Conservation (phyloP, 2,329 filamentous ascomycete species). For the Colletotrichum zoysiae region DNA sequence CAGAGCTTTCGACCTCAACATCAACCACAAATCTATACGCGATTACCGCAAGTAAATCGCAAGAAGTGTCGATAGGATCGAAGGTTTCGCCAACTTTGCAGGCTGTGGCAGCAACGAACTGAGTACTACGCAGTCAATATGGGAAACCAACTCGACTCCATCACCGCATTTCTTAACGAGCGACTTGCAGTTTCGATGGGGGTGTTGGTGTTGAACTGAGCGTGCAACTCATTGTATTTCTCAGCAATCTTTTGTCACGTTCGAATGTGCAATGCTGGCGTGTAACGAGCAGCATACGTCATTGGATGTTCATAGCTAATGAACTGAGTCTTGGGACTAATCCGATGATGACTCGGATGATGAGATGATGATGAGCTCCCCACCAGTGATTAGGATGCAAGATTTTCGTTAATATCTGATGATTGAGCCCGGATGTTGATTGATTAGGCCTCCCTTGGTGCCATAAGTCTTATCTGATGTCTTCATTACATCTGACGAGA, state of each 20-base stretch:
- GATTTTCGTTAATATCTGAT: not conserved
- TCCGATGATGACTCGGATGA: not conserved
- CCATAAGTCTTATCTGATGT: not conserved
- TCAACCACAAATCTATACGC: slow-evolving; percentile 6
- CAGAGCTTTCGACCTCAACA: slow-evolving; percentile 7
- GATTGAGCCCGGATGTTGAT: too few species aligned
- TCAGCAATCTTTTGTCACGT: not conserved
- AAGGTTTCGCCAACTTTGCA: too few species aligned
- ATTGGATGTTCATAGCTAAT: not conserved
- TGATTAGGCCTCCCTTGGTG: not conserved
- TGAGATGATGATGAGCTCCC: fast-evolving
- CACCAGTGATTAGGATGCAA: not conserved
- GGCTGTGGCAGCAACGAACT: too few species aligned
- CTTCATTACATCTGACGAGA: not conserved
- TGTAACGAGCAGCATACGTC: not conserved
- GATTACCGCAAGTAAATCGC: not conserved
- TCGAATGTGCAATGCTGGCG: not conserved
- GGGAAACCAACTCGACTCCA: too few species aligned
- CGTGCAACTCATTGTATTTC: not conserved
- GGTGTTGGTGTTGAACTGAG: not conserved
- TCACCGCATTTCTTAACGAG: too few species aligned
- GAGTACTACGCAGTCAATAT: too few species aligned
- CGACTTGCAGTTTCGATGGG: too few species aligned
- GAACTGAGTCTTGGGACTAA: not conserved
- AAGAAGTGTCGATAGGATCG: too few species aligned